Conservation (phyloP, 768 basidiomycete species). For the Cystofilobasidium capitatum region DNA sequence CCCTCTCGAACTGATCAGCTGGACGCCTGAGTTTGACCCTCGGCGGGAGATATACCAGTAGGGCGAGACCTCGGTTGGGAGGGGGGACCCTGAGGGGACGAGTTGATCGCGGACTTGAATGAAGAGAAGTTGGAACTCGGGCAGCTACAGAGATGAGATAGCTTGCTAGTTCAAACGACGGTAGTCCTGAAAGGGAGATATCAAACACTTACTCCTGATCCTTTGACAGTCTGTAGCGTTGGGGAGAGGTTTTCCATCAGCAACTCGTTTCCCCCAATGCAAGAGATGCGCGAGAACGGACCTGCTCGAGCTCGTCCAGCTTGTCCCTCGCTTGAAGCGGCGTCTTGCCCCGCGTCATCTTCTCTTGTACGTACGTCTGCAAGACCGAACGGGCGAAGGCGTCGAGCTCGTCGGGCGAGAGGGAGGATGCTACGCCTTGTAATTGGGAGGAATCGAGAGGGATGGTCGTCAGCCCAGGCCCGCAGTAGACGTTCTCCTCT, state of each 20-base stretch:
- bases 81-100: too few species aligned
- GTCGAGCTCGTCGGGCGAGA: background rate
- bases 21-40: background rate
- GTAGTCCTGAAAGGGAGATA: too few species aligned
- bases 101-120: too few species aligned
- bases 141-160: too few species aligned
- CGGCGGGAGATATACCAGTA: background rate
- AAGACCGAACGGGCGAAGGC: background rate
- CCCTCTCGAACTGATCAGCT: background rate
- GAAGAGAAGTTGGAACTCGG: too few species aligned
- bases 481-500: too few species aligned
- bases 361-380: background rate
- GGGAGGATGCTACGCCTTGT: background rate
- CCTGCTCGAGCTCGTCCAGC: constrained; percentile 3
- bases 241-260: too few species aligned
- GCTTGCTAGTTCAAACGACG: too few species aligned
- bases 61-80: background rate
- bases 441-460: background rate
- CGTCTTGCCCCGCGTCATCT: background rate
- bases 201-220: too few species aligned
- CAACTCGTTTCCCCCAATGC: too few species aligned
- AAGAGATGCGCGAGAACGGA: background rate
- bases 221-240: too few species aligned
- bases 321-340: background rate
- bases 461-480: too few species aligned